These are phyloP conservation scores for Fonsecaea multimorphosa DNA, from an alignment of 2,329 filamentous ascomycete genomes.

Conservation along the genomic window DNA sequence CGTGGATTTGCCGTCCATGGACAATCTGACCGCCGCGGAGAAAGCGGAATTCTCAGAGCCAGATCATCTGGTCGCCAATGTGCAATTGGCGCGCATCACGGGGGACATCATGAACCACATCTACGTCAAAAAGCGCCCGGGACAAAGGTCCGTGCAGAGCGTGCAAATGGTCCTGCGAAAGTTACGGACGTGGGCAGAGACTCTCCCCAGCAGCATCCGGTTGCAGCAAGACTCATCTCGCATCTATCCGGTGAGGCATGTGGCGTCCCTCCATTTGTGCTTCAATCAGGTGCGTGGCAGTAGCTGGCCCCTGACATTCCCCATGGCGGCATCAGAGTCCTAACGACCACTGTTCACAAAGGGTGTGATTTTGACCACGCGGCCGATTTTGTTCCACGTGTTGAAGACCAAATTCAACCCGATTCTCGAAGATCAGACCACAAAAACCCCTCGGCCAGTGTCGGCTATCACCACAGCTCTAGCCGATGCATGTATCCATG, in stretches of 20 bases:
- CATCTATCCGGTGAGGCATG: slow-evolving; percentile 43
- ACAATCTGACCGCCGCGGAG: slow-evolving; percentile 52
- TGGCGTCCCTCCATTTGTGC: slow-evolving; percentile 58
- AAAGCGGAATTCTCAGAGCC: slow-evolving; percentile 57
- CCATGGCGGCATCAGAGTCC: too few species aligned
- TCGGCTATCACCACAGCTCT: slow-evolving; percentile 2
- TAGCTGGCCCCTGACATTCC: too few species aligned
- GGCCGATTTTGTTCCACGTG: slow-evolving; percentile 61
- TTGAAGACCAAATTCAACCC: slow-evolving; percentile 47
- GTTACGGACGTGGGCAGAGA: slow-evolving; percentile 57
- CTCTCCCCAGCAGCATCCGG: slow-evolving; percentile 55
- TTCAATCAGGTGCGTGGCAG: slow-evolving; percentile 49
- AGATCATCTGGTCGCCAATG: slow-evolving; percentile 43
- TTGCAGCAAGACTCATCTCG: slow-evolving; percentile 43
- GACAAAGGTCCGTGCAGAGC: slow-evolving; percentile 54
- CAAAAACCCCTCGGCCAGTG: background rate
- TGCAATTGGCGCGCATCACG: slow-evolving; percentile 58
- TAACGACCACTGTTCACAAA: slow-evolving; percentile 41
- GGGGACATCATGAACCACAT: slow-evolving; percentile 52
- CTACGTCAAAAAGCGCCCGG: slow-evolving; percentile 54
- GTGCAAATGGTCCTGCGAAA: slow-evolving; percentile 58
- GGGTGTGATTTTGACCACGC: slow-evolving; percentile 62
- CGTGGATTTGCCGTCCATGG: slow-evolving; percentile 45
- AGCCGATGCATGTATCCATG: slow-evolving; percentile 4
- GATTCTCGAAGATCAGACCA: background rate